These are phyloP conservation scores for Cubamyces sp. DNA, from an alignment of 768 basidiomycete genomes.

Conservation along the genomic window DNA sequence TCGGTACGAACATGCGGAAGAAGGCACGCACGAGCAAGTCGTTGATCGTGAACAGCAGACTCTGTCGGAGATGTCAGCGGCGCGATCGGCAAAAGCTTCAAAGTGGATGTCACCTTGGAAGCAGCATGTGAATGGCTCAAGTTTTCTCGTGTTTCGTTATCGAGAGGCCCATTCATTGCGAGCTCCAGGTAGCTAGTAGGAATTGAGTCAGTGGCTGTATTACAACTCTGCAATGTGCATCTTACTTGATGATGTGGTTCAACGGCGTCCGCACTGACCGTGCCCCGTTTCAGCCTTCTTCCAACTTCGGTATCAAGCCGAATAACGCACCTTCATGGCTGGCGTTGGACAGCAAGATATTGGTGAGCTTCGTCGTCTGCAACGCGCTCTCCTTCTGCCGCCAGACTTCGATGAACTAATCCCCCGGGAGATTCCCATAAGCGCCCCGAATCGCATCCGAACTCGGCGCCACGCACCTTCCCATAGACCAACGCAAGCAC, in stretches of 20 bases:
- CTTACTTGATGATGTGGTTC: conserved; percentile 84
- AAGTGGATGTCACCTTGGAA: conserved; percentile 54
- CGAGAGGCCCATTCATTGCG: conserved; percentile 75
- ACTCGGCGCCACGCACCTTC: conserved; percentile 45
- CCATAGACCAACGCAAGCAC: conserved; percentile 81
- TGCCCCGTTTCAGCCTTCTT: neutral
- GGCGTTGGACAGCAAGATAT: conserved; percentile 76
- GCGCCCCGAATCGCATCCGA: neutral
- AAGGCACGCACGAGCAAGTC: conserved; percentile 59
- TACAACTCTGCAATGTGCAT: neutral
- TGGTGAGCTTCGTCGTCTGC: conserved; percentile 73
- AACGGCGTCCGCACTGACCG: conserved; percentile 70
- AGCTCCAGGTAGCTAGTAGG: conserved; percentile 71
- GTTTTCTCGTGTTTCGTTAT: conserved; percentile 75
- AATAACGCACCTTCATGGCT: conserved; percentile 72
- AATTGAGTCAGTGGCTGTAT: neutral
- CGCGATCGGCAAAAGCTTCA: neutral
- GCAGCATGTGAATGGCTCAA: conserved; percentile 73
- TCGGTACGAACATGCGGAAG: neutral
- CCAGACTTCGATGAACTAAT: conserved; percentile 86
- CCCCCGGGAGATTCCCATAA: neutral
- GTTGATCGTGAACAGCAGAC: conserved; percentile 81
- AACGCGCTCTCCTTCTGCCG: conserved; percentile 77
- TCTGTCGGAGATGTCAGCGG: conserved; percentile 39
- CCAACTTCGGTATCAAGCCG: neutral